Evolutionary conservation across 768 basidiomycete genomes (phyloP).

Genomic region (Panus rudis): DNA sequence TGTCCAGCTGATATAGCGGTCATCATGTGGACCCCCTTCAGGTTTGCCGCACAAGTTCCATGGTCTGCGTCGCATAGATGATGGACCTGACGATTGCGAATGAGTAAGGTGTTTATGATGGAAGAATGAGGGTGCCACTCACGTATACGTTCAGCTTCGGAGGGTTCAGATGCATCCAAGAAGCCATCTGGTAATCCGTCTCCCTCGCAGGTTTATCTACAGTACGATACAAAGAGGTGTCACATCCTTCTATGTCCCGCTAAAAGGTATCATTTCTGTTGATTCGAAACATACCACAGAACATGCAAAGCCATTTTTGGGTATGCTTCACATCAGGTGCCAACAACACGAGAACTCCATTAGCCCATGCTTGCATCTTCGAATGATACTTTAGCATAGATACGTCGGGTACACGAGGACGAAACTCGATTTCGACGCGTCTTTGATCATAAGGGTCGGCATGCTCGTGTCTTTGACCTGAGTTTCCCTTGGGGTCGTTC

Average conservation of each 20-base stretch:
- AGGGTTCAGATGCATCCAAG: constrained; percentile 8
- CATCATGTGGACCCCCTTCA: not conserved
- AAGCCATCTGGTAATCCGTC: constrained; percentile 3
- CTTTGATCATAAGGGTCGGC: not conserved
- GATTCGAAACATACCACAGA: constrained; percentile 1
- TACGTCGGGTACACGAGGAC: not conserved
- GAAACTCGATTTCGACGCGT: not conserved
- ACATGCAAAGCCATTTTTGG: constrained; percentile 2
- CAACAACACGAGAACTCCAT: not conserved
- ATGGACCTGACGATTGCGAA: constrained; percentile 7
- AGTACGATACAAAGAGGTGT: no score
- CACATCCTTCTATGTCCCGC: no score
- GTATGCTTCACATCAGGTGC: constrained; percentile 1
- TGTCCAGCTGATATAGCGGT: no score
- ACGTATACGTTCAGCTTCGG: constrained; percentile 11
- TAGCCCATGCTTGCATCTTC: not conserved
- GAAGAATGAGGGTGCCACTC: not conserved
- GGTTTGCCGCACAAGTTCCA: constrained; percentile 2
- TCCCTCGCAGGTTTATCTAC: constrained; percentile 13
- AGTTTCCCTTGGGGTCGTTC: not conserved
- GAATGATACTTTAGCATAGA: not conserved
- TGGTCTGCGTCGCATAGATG: constrained; percentile 10
- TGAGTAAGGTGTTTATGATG: not conserved
- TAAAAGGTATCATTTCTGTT: no score
- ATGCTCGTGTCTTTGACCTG: no score